Evolutionary conservation across 2,329 filamentous ascomycete species (phyloP), one percentile per base, ranked within the genome.

Genomic region (Amauroascus niger): DNA sequence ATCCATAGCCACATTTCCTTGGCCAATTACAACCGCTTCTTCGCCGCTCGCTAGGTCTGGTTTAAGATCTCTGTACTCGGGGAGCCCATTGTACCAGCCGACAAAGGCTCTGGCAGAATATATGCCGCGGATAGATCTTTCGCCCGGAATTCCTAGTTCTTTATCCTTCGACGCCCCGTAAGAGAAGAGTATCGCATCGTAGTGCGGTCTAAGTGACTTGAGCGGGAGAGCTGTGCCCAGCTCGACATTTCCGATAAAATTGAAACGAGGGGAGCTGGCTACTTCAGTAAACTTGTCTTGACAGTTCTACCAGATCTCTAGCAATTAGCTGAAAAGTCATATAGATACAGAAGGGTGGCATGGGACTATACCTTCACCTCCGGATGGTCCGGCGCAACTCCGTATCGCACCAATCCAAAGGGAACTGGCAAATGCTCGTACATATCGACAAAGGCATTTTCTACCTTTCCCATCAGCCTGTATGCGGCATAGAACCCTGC

Each of bases 1-100:
- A 67, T 98, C 93, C 46, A 98, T 74, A 0, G 93, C 93, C 7
- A 98, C 93, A 69, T 98, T 98, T 14, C 93, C 93, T 65, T 98
- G 91, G 1, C 93, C 93, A 59, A 98, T 83, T 46, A 98, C 78
- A 30, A 96, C 81, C 1, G 88, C 93, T 57, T 90, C 84, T 49
- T 95, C 88, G 0, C 86, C 86, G 8, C 76, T 74, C 0, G 81
- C 79, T 24, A 97, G 76, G 64, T 88, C 80, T 0, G 89, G 87
- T n/a, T 79, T 74, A 6, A 95, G 72, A 61, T 79, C 69, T 18
- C 84, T 79, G 65, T 87, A 87, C 61, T 94, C 87, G 0, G 93
- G 93, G 2, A 95, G 77, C 2, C 93, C 93, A 68, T 98, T 98
- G 70, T 98, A 98, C 93, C 93, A 98, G 16, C 90, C 93, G 1